phyloP scores from a whole-genome alignment of 2,329 filamentous ascomycete genomes.

The Aspergillus sp. region DNA sequence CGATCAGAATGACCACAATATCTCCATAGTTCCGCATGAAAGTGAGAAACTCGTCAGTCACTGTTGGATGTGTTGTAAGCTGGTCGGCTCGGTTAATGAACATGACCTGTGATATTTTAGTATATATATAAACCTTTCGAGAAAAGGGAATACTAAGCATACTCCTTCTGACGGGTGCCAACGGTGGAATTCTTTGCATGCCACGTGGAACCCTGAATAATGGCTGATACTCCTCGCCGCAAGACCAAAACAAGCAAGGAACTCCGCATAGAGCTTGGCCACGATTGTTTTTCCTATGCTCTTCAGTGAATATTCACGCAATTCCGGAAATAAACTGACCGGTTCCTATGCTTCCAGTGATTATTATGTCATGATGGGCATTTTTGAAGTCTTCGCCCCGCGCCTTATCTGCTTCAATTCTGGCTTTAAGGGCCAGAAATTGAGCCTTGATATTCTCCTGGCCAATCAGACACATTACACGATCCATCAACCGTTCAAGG shows the following conservation, averaged over 20 bases:
- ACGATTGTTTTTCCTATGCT: neutral
- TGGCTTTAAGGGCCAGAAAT: neutral
- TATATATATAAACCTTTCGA: neutral
- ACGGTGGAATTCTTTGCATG: neutral
- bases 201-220: neutral
- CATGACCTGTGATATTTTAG: neutral
- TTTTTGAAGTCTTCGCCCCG: neutral
- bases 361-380: neutral
- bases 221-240: neutral
- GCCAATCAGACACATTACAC: neutral
- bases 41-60: neutral
- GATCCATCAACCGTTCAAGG: neutral
- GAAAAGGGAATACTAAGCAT: neutral
- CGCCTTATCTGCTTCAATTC: neutral
- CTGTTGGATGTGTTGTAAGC: neutral
- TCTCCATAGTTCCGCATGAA: neutral
- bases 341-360: neutral
- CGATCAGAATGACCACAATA: neutral
- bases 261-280: neutral
- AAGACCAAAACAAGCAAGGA: neutral
- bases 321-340: neutral
- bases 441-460: neutral
- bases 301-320: neutral
- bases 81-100: neutral
- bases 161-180: neutral